Conservation (phyloP, 768 basidiomycete genomes). For the Scleroderma citrinum region DNA sequence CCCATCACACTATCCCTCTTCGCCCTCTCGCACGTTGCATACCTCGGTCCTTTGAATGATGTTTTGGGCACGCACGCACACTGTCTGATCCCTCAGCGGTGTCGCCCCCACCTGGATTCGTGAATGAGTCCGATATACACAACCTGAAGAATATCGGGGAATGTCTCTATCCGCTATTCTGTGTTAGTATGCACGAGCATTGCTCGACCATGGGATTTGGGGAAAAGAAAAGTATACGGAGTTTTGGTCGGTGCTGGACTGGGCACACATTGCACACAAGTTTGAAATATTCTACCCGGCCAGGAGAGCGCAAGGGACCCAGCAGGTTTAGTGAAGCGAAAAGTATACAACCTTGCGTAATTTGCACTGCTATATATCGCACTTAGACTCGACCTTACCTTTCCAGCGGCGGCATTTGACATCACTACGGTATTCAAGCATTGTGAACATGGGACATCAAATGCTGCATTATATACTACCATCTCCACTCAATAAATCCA, state of each 20-base stretch:
- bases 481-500: conserved; percentile 30
- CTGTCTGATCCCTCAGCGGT: conserved; percentile 19
- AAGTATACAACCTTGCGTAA: neutral
- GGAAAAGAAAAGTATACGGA: conserved; percentile 83
- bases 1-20: conserved; percentile 24
- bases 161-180: conserved; percentile 67
- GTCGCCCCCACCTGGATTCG: neutral
- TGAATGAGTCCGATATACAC: conserved; percentile 15
- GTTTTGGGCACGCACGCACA: conserved; percentile 25
- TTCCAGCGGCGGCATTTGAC: too few relatives aligned
- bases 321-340: too few relatives aligned
- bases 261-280: conserved; percentile 48
- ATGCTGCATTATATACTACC: conserved; percentile 14
- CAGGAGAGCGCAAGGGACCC: neutral
- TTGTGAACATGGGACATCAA: neutral
- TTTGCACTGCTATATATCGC: too few relatives aligned
- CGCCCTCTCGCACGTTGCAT: conserved; percentile 27
- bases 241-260: conserved; percentile 82
- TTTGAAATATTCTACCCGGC: conserved; percentile 21
- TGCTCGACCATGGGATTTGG: conserved; percentile 84
- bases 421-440: too few relatives aligned
- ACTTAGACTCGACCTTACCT: too few relatives aligned
- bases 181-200: conserved; percentile 76
- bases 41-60: conserved; percentile 13
- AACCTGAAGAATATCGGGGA: conserved; percentile 37